These are phyloP conservation scores for Exophiala alcalophila DNA, from an alignment of 2,329 filamentous ascomycete species.

Conservation along the genomic window DNA sequence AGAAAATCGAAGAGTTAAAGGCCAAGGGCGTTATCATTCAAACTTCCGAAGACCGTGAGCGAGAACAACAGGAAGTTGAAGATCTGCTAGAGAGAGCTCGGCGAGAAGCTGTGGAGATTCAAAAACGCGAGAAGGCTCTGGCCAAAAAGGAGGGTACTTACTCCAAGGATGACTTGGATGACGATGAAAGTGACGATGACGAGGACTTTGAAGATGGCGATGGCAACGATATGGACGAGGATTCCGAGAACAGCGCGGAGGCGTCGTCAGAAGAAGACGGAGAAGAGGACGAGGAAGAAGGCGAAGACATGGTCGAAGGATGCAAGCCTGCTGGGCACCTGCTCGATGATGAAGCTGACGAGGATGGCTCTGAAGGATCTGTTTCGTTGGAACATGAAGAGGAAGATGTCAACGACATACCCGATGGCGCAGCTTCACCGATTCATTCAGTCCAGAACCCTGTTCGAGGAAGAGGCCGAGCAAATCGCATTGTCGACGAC, in stretches of 20 bases:
- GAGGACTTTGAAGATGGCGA: constrained; percentile 47
- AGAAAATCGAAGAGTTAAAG: constrained; percentile 71
- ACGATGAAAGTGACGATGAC: constrained; percentile 57
- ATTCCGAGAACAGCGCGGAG: too few species aligned
- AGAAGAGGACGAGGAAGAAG: constrained; percentile 30
- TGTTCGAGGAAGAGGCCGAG: constrained; percentile 49
- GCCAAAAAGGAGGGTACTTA: constrained; percentile 62
- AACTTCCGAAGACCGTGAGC: constrained; percentile 81
- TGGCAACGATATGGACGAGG: constrained; percentile 41
- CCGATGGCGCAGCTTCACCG: constrained; percentile 46
- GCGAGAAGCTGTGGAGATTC: constrained; percentile 74
- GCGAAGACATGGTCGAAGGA: constrained; percentile 27
- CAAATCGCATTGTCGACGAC: constrained; percentile 61
- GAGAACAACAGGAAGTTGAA: constrained; percentile 78
- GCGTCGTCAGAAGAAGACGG: constrained; percentile 38
- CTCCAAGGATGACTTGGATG: constrained; percentile 46
- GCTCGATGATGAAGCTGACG: constrained; percentile 37
- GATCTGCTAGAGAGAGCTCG: constrained; percentile 83
- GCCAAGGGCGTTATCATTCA: constrained; percentile 78
- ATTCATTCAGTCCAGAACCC: constrained; percentile 26
- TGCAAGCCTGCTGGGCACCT: constrained; percentile 28
- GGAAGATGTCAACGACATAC: constrained; percentile 31
- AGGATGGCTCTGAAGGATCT: constrained; percentile 42
- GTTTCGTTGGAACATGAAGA: constrained; percentile 28
- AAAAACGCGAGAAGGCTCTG: constrained; percentile 70